phyloP scores from a whole-genome alignment of 164 flowering plant species.

The Stephania yunnanensis region DNA sequence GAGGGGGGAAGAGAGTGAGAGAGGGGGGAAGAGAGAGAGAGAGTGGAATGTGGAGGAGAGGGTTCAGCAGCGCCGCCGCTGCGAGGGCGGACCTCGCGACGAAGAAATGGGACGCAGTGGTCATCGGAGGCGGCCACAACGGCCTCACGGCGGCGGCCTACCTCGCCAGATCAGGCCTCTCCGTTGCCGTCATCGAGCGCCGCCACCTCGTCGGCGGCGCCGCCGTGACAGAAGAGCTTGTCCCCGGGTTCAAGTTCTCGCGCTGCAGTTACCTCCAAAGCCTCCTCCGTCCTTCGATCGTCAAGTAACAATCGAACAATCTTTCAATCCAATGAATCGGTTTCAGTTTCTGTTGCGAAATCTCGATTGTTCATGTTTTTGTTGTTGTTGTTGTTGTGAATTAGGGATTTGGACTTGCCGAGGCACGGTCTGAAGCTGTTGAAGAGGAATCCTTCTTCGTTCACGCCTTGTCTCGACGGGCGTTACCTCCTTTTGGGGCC shows the following conservation, averaged over 20 bases:
- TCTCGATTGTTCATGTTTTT: background rate
- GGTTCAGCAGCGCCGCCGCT: constrained; percentile 4
- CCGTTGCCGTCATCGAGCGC: constrained; percentile 89
- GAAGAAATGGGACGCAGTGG: constrained; percentile 80
- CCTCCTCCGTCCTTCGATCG: constrained; percentile 86
- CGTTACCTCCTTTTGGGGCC: constrained; percentile 79
- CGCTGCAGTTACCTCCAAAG: constrained; percentile 97
- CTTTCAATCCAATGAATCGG: background rate
- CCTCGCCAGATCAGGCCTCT: constrained; percentile 84
- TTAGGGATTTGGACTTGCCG: constrained; percentile 65
- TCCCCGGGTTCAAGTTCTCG: constrained; percentile 92
- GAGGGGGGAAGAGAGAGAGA: background rate
- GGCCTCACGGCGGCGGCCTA: constrained; percentile 94
- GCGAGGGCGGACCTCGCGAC: background rate
- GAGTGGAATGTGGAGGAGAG: constrained; percentile 15
- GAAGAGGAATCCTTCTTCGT: constrained; percentile 82
- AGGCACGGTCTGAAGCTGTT: constrained; percentile 84
- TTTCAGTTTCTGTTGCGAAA: background rate
- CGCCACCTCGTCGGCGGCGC: constrained; percentile 94
- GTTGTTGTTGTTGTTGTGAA: background rate
- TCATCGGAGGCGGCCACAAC: constrained; percentile 93
- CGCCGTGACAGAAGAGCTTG: constrained; percentile 86
- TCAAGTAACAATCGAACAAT: constrained; percentile 31
- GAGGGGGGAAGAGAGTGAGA: background rate
- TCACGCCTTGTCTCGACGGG: constrained; percentile 89